phyloP scores from a whole-genome alignment of 2,329 filamentous ascomycete genomes.

The Talaromyces sp. region DNA sequence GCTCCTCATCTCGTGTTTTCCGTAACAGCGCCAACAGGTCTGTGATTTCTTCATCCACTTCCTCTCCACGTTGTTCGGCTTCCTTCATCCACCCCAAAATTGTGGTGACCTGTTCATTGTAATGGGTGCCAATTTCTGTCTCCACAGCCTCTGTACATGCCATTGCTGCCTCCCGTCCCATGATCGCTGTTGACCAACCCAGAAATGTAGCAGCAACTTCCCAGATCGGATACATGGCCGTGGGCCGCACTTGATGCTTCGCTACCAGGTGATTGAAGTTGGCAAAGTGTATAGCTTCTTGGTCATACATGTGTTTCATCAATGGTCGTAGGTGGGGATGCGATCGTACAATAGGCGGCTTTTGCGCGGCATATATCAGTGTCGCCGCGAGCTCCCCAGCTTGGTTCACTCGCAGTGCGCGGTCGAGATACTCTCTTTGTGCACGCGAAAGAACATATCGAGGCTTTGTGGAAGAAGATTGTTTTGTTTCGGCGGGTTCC shows the following conservation, averaged over 20 bases:
- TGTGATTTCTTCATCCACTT: conserved; percentile 73
- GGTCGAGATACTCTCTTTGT: conserved; percentile 72
- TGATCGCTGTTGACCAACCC: conserved; percentile 83
- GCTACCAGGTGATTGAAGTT: conserved; percentile 83
- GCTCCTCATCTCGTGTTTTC: conserved; percentile 87
- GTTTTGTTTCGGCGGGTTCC: not conserved
- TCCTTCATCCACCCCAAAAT: conserved; percentile 77
- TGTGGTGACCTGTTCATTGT: conserved; percentile 84
- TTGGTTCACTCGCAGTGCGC: conserved; percentile 91
- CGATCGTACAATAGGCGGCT: conserved; percentile 71
- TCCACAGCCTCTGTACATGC: conserved; percentile 98
- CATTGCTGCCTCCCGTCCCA: conserved; percentile 95
- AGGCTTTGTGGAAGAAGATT: conserved; percentile 27
- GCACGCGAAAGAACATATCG: conserved; percentile 63
- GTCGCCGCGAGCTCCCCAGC: conserved; percentile 96
- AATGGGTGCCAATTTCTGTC: conserved; percentile 95
- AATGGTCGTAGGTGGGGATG: conserved; percentile 85
- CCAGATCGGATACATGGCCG: conserved; percentile 91
- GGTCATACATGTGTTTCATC: conserved; percentile 98
- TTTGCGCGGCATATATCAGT: conserved; percentile 89
- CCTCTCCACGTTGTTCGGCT: conserved; percentile 75
- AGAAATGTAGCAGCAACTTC: conserved; percentile 73
- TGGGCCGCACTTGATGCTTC: conserved; percentile 86
- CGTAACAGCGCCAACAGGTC: conserved; percentile 72
- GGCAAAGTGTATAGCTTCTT: conserved; percentile 81